Conservation (phyloP, 345 rosid genomes). For the Ceriops zippeliana region DNA sequence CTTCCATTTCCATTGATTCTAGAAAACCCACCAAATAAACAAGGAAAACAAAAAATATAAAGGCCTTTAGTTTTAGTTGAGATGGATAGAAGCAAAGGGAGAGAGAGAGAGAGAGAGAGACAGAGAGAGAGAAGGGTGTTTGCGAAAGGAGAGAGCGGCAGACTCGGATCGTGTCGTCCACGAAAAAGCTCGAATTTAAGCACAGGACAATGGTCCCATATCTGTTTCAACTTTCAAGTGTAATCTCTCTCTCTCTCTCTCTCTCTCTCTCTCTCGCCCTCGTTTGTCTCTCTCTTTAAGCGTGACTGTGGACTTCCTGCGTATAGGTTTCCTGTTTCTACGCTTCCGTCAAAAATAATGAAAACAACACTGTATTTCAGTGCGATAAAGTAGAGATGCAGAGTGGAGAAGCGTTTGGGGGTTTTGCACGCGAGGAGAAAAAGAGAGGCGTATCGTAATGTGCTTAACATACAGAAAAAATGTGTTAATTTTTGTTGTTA, state of each 20-base stretch:
- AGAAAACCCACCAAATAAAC: slow-evolving; percentile 10
- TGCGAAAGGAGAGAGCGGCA: slow-evolving; percentile 42
- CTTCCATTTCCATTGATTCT: slow-evolving; percentile 53
- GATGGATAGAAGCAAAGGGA: neutral
- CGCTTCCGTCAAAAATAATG: too few species aligned
- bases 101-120: slow-evolving; percentile 7
- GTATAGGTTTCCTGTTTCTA: too few species aligned
- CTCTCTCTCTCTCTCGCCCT: neutral
- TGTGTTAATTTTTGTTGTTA: too few species aligned
- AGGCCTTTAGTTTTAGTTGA: neutral
- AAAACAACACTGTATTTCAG: too few species aligned
- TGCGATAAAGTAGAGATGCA: too few species aligned
- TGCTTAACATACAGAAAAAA: too few species aligned
- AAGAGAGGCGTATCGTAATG: too few species aligned
- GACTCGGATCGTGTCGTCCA: slow-evolving; percentile 91
- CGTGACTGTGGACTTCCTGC: neutral
- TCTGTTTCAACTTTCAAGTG: slow-evolving; percentile 17
- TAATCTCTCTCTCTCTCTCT: neutral
- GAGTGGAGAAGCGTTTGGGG: too few species aligned
- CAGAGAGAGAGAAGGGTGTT: slow-evolving; percentile 1
- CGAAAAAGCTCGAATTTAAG: slow-evolving; percentile 76
- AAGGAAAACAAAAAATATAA: neutral
- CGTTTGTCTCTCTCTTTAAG: neutral
- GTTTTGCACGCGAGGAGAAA: too few species aligned
- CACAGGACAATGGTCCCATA: slow-evolving; percentile 77